Evolutionary conservation across 805 yeast genomes (phyloP), one percentile per base, ranked within the genome.

Genomic region (Teunomyces tritomae): DNA sequence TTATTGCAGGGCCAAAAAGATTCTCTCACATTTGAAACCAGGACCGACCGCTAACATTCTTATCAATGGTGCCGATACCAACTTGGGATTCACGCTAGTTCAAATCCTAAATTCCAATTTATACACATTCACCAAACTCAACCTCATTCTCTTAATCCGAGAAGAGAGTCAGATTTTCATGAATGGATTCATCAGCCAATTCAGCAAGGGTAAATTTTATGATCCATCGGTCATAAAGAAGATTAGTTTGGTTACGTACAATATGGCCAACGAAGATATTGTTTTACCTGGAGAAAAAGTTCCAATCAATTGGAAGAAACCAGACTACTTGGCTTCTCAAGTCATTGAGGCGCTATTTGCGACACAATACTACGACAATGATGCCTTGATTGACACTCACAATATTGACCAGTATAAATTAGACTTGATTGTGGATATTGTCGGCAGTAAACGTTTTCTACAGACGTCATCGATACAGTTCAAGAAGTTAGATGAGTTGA

Each of bases 61-160:
- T 29, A 68, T 73, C 48, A 71, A 73, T 54, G 78, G 78, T 24
- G 78, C 69, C 3, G 76, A 73, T 48, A 71, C 77, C 8, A 56
- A 62, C 35, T 50, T 73, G 20, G 76, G 75, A 0, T 53, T 56
- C 41, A 73, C 73, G 5, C 28, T 73, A 3, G 48, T 68, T 4
- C 77, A 73, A 50, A 27, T 64, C 3, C 48, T 73, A 8, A 55
- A 57, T 20, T 68, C 73, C 1, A 56, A 66, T 3, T 42, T 55
- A 4, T 70, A 68, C 54, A 41, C 17, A 16, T 54, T 68, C 39
- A 57, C 54, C 13, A 50, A 52, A 26, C 54, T 65, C 39, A 67
- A 67, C 44, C 49, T 73, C 39, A 57, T 71, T 1, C 55, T 71
- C 43, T 56, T 71, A 5, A 63, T 68, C 16, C 49, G 62, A 45